Conservation (phyloP, 192 early-diverging fungal genomes). For the Coemansia sp. region DNA sequence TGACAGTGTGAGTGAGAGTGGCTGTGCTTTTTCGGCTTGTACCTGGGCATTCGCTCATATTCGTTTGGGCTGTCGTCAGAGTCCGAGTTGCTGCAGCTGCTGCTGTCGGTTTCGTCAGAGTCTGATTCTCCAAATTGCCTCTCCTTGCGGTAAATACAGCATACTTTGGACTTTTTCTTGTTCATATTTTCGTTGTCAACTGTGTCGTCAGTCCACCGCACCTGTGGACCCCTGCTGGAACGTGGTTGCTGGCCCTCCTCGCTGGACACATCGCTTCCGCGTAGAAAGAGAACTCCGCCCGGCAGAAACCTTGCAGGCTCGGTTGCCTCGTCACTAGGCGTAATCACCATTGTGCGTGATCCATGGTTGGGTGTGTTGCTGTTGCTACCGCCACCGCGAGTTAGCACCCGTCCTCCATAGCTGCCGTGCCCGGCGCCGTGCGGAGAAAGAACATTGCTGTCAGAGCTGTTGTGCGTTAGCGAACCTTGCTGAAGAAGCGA, state of each 20-base stretch:
- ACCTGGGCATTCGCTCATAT: slow-evolving; percentile 50
- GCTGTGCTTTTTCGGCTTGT: slow-evolving; percentile 9
- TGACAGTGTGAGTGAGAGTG: not conserved
- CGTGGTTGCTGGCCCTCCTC: not conserved
- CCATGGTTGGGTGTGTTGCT: slow-evolving; percentile 26
- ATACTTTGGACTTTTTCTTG: slow-evolving; percentile 55
- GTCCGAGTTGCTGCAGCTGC: slow-evolving; percentile 15
- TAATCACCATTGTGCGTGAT: slow-evolving; percentile 30
- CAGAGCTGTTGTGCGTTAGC: not conserved
- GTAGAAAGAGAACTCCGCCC: slow-evolving; percentile 23
- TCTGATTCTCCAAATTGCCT: slow-evolving; percentile 54
- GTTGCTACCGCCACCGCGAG: slow-evolving; percentile 9
- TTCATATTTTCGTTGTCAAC: slow-evolving; percentile 55
- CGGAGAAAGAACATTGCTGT: not conserved
- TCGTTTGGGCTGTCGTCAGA: slow-evolving; percentile 39
- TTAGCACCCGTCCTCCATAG: not conserved
- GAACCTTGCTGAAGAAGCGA: not conserved
- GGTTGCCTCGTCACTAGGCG: not conserved
- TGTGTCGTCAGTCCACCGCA: slow-evolving; percentile 49
- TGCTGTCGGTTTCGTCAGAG: slow-evolving; percentile 34
- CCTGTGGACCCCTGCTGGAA: slow-evolving; percentile 9
- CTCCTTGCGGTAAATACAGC: slow-evolving; percentile 53
- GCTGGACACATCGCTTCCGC: slow-evolving; percentile 5
- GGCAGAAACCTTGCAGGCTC: not conserved
- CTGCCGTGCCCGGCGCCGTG: not conserved